These are phyloP conservation scores for Dysphania ambrosioides DNA, from an alignment of 148 eudicot species.

Conservation along the genomic window DNA sequence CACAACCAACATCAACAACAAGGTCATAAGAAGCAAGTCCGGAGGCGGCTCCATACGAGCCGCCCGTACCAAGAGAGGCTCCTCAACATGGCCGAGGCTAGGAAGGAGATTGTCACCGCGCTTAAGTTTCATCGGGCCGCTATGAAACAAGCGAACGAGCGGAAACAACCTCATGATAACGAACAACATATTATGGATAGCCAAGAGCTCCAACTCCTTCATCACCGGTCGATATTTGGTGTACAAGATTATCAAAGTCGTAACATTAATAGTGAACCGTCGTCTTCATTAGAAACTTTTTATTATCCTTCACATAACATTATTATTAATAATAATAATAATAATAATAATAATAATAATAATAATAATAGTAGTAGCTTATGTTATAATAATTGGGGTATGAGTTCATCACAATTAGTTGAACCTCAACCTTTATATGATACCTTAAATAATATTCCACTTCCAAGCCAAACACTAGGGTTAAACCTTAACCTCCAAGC, in stretches of 20 bases:
- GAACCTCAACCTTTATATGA: too few relatives aligned
- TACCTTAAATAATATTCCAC: constrained; percentile 25
- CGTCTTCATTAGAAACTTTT: background rate
- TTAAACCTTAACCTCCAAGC: constrained; percentile 77
- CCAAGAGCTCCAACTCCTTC: background rate
- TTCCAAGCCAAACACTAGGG: constrained; percentile 80
- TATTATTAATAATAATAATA: too few relatives aligned
- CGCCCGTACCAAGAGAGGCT: constrained; percentile 91
- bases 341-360: background rate
- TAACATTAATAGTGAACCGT: constrained; percentile 13
- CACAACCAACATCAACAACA: constrained; percentile 15
- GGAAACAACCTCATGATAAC: background rate
- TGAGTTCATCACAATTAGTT: background rate
- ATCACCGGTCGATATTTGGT: background rate
- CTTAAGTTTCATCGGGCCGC: constrained; percentile 86
- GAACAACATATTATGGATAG: background rate
- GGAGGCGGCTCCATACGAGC: constrained; percentile 83
- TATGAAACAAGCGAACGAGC: constrained; percentile 57
- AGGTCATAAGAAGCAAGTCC: constrained; percentile 58
- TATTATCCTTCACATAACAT: background rate
- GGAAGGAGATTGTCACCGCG: constrained; percentile 85
- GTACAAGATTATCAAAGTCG: background rate
- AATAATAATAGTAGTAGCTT: too few relatives aligned
- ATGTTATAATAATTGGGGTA: too few relatives aligned
- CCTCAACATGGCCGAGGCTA: constrained; percentile 90